Evolutionary conservation across 345 rosid species (phyloP).

Genomic region (Eucalyptus erythrocorys): DNA sequence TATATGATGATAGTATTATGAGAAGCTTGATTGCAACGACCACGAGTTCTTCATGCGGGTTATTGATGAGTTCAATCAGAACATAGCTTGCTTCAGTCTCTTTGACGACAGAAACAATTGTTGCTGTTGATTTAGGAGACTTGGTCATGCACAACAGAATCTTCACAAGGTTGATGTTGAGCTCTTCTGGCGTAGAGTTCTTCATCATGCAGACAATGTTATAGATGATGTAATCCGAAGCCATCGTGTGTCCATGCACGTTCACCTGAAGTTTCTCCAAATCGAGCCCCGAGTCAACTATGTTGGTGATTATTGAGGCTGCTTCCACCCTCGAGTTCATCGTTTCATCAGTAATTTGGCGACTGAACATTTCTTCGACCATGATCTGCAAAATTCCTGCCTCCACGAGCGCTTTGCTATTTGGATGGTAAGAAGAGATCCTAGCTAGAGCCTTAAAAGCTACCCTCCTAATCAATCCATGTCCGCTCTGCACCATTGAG

Average conservation of each 20-base stretch:
- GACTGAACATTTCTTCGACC: constrained; percentile 65
- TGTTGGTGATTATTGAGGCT: constrained; percentile 63
- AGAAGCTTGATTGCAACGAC: constrained; percentile 64
- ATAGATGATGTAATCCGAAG: constrained; percentile 59
- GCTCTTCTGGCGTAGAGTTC: constrained; percentile 58
- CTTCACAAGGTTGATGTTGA: constrained; percentile 55
- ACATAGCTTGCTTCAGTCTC: constrained; percentile 68
- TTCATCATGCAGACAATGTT: constrained; percentile 61
- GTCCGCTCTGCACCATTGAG: constrained; percentile 50
- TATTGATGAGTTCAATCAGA: constrained; percentile 59
- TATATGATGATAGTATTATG: constrained; percentile 39
- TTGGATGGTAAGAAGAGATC: constrained; percentile 59
- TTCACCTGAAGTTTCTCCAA: constrained; percentile 41
- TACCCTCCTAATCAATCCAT: constrained; percentile 26
- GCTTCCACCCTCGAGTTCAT: constrained; percentile 62
- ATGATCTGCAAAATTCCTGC: constrained; percentile 45
- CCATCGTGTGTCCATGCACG: constrained; percentile 47
- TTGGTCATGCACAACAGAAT: constrained; percentile 57
- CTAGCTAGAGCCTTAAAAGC: constrained; percentile 68
- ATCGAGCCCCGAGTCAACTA: constrained; percentile 62
- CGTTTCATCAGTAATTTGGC: constrained; percentile 34
- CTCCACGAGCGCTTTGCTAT: constrained; percentile 41
- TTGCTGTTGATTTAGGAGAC: constrained; percentile 37
- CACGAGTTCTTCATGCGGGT: constrained; percentile 57
- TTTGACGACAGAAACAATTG: constrained; percentile 41